Conservation (phyloP, 805 yeast genomes). For the Candida ficus region DNA sequence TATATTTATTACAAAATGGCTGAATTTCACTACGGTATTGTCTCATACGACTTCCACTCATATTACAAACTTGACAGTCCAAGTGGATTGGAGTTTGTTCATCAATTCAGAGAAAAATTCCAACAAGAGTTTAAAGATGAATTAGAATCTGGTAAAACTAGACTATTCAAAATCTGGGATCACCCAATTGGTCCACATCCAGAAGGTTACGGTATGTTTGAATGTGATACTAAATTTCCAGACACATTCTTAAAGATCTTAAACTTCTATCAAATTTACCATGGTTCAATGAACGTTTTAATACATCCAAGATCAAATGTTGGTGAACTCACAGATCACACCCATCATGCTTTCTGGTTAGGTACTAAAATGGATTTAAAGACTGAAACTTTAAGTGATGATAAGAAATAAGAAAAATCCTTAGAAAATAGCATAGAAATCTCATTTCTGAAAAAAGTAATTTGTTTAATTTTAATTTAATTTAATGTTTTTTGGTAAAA, state of each 20-base stretch:
- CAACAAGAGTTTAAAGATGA: conserved; percentile 38
- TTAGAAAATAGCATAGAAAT: too few relatives aligned
- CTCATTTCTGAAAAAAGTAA: too few relatives aligned
- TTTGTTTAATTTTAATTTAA: too few relatives aligned
- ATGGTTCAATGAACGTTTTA: conserved; percentile 45
- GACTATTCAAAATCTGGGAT: conserved; percentile 42
- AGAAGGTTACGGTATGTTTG: conserved; percentile 45
- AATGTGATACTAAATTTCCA: conserved; percentile 44
- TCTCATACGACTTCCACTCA: conserved; percentile 51
- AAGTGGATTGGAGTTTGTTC: conserved; percentile 31
- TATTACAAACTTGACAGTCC: conserved; percentile 33
- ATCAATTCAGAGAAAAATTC: conserved; percentile 35
- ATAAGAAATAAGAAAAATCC: neutral
- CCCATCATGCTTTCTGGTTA: conserved; percentile 51
- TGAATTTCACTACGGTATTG: conserved; percentile 23
- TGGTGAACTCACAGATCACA: conserved; percentile 40
- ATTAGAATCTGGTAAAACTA: conserved; percentile 31
- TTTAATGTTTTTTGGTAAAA: too few relatives aligned
- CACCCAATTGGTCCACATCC: conserved; percentile 57
- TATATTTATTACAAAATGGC: neutral
- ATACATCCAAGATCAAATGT: conserved; percentile 48
- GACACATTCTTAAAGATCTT: conserved; percentile 39
- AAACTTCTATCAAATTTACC: conserved; percentile 48
- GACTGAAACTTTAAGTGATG: neutral
- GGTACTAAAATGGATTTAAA: conserved; percentile 36